These are phyloP conservation scores for Clausena lansium DNA, from an alignment of 345 rosid species.

Conservation along the genomic window DNA sequence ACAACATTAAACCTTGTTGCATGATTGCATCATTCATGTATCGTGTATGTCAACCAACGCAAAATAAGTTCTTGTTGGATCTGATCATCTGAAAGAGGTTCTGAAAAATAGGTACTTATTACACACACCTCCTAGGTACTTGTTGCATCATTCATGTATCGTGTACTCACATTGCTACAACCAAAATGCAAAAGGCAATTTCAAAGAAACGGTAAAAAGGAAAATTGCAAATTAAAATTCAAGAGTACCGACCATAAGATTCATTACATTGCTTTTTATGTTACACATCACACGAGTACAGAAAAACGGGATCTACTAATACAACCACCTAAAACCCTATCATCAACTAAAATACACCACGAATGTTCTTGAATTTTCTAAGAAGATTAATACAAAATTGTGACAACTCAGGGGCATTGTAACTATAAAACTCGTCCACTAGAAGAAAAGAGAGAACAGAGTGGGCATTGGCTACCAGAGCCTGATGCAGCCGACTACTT, in stretches of 20 bases:
- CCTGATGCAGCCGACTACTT: neutral
- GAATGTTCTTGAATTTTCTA: conserved; percentile 20
- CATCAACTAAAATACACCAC: conserved; percentile 28
- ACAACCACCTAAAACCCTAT: conserved; percentile 19
- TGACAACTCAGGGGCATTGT: conserved; percentile 18
- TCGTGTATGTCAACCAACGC: too few species aligned
- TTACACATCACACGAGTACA: conserved; percentile 26
- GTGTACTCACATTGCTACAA: too few species aligned
- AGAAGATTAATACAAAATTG: conserved; percentile 41
- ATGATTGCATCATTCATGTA: too few species aligned
- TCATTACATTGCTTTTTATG: conserved; percentile 23
- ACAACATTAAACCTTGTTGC: too few species aligned
- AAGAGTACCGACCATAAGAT: neutral
- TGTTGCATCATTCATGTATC: too few species aligned
- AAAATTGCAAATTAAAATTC: too few species aligned
- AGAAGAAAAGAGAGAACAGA: neutral
- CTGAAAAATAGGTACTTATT: too few species aligned
- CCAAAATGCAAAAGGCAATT: neutral
- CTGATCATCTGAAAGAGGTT: too few species aligned
- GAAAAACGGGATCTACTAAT: conserved; percentile 6
- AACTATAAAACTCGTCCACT: neutral
- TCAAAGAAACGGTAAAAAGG: too few species aligned
- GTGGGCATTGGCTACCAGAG: conserved; percentile 1
- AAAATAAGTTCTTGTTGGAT: too few species aligned
- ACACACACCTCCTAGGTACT: too few species aligned